These are phyloP conservation scores for Cicer yamashitae DNA, from an alignment of 306 rosid species.

Conservation along the genomic window DNA sequence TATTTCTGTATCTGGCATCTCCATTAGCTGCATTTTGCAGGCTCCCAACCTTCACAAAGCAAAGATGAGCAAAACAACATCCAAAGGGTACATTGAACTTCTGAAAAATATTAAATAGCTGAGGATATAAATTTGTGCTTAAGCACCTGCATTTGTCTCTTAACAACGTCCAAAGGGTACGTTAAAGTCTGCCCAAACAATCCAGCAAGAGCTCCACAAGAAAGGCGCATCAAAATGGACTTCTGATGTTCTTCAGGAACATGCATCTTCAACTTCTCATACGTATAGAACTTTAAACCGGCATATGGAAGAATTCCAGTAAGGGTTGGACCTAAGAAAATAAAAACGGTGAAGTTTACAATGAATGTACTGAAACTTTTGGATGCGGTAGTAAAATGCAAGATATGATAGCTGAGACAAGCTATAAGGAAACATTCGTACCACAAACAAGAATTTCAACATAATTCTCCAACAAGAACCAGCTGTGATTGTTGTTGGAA, in stretches of 20 bases:
- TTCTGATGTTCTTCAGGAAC: constrained; percentile 88
- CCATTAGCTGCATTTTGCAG: constrained; percentile 56
- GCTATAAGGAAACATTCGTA: constrained; percentile 12
- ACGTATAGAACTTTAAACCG: constrained; percentile 89
- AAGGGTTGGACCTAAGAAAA: constrained; percentile 80
- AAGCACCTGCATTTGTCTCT: constrained; percentile 98
- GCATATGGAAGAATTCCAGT: constrained; percentile 95
- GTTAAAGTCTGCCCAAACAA: constrained; percentile 95
- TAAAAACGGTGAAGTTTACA: constrained; percentile 18
- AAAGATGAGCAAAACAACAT: constrained; percentile 23
- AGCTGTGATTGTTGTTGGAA: neutral
- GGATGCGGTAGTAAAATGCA: constrained; percentile 20
- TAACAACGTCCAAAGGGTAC: constrained; percentile 93
- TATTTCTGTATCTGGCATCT: constrained; percentile 63
- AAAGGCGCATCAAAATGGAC: constrained; percentile 78
- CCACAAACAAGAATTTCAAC: constrained; percentile 30
- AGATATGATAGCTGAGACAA: constrained; percentile 12
- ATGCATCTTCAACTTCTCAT: constrained; percentile 76
- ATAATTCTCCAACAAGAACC: constrained; percentile 13
- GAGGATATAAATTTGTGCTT: neutral
- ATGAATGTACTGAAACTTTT: constrained; percentile 28
- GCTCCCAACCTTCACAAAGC: constrained; percentile 71
- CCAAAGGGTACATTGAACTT: too few relatives aligned
- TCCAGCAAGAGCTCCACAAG: constrained; percentile 97
- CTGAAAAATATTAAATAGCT: too few relatives aligned